These are phyloP conservation scores for Trichoderma sp. DNA, from an alignment of 2,329 filamentous ascomycete species.

Conservation along the genomic window DNA sequence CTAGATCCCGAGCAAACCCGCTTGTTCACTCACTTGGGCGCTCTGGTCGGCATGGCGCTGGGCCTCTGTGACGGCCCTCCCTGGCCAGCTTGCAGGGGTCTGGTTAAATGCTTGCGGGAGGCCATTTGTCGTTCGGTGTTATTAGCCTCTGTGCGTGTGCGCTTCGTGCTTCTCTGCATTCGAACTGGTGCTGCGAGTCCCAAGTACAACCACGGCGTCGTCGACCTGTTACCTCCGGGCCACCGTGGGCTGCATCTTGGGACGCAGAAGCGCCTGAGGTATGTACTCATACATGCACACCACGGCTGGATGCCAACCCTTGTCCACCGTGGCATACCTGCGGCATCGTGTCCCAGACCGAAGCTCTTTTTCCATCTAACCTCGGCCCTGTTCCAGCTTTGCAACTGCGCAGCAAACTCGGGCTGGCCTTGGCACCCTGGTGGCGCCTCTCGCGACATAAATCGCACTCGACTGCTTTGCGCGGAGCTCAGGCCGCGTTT, in stretches of 20 bases:
- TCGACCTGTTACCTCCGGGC: neutral
- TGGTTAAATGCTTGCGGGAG: constrained; percentile 24
- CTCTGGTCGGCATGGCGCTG: constrained; percentile 14
- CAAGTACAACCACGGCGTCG: no score
- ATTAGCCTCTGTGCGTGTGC: constrained; percentile 18
- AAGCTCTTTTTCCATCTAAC: constrained; percentile 21
- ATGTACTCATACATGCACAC: constrained; percentile 13
- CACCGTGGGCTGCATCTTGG: constrained; percentile 4
- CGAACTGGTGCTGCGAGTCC: no score
- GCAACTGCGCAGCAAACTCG: constrained; percentile 6
- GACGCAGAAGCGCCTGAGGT: constrained; percentile 12
- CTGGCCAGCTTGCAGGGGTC: constrained; percentile 14
- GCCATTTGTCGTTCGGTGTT: constrained; percentile 18
- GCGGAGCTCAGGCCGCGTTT: constrained; percentile 25
- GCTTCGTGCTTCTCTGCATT: neutral
- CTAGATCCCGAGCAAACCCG: constrained; percentile 30
- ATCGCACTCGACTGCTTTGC: constrained; percentile 22
- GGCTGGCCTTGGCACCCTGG: constrained; percentile 15
- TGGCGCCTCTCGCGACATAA: constrained; percentile 26
- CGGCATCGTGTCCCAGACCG: constrained; percentile 18
- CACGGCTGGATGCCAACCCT: constrained; percentile 13
- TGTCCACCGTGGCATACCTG: constrained; percentile 21
- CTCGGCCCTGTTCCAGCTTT: constrained; percentile 16
- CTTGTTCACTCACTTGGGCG: constrained; percentile 10
- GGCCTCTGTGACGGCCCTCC: constrained; percentile 10